These are phyloP conservation scores for Zoysia pacifica DNA, from an alignment of 176 grass and related monocot genomes.

Conservation along the genomic window DNA sequence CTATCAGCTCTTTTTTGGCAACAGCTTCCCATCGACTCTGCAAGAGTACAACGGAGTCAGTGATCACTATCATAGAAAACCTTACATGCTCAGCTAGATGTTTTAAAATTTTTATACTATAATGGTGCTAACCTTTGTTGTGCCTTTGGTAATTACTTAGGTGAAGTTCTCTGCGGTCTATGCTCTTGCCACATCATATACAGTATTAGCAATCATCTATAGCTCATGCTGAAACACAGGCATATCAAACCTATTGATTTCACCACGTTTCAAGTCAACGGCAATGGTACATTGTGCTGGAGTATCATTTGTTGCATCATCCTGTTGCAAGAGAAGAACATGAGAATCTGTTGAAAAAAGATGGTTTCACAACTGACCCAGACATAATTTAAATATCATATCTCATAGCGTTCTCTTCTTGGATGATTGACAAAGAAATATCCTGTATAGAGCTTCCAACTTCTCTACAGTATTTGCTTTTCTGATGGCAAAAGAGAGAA, in stretches of 20 bases:
- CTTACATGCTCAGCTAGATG: not conserved
- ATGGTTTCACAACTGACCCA: not conserved
- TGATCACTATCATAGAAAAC: not conserved
- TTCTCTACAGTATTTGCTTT: constrained; percentile 74
- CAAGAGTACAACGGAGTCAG: constrained; percentile 11
- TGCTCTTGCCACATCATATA: constrained; percentile 53
- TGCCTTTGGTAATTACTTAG: constrained; percentile 38
- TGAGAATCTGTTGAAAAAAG: not conserved
- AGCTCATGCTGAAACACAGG: constrained; percentile 18
- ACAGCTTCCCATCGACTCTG: constrained; percentile 68
- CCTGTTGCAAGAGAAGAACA: constrained; percentile 43
- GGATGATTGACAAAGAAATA: constrained; percentile 66
- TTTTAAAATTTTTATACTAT: constrained; percentile 21
- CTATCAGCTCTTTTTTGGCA: constrained; percentile 40
- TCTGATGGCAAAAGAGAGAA: constrained; percentile 20
- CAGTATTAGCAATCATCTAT: constrained; percentile 24
- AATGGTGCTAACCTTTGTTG: constrained; percentile 55
- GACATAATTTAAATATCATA: constrained; percentile 12
- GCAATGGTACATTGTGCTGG: constrained; percentile 64
- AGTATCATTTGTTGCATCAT: constrained; percentile 44
- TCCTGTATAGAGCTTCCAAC: constrained; percentile 67
- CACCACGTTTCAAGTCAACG: constrained; percentile 48
- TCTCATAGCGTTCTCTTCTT: constrained; percentile 61
- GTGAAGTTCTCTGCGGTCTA: constrained; percentile 40
- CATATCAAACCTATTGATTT: constrained; percentile 47